Evolutionary conservation across 208 protist genomes (phyloP), one percentile per base, ranked within the genome.

Genomic region (Acanthamoeba royreba): DNA sequence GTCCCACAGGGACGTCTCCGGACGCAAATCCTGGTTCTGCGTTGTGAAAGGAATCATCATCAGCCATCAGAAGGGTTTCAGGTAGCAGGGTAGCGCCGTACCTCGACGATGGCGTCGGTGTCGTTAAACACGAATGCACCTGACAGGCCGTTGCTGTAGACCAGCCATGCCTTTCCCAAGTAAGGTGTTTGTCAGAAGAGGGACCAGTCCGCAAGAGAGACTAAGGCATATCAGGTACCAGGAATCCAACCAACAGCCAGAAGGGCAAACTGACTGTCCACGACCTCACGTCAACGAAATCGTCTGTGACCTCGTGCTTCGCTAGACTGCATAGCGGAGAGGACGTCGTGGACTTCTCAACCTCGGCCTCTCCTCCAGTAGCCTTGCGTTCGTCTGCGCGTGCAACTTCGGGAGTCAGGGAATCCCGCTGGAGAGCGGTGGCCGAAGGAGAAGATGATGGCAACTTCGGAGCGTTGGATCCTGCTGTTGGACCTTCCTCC

Each of bases 141-240:
- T 1, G 49, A 89, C 28, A 89, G 81, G 33, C 47, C 81, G 81
- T 89, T 89, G 33, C 45, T 66, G 52, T 69, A 89, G 38, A 89
- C 81, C 49, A 83, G 72, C 72, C 72, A 83, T 52, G 72, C 72
- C 72, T 83, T n/a, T n/a, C n/a, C n/a, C n/a, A n/a, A n/a, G n/a
- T n/a, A n/a, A n/a, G n/a, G n/a, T n/a, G n/a, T n/a, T n/a, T n/a
- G n/a, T n/a, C n/a, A n/a, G 72, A 43, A 74, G 31, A 81, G 69
- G 9, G 3, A 13, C 17, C 43, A 28, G 40, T 69, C 7, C 9
- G 58, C 22, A n/a, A 46, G 8, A 83, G 42, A 5, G 17, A 28
- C 13, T 1, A 79, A 79, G 58, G 15, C 15, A 53, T 2, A 58
- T 11, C 13, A 58, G n/a, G 33, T 47, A 92, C 61, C 58, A 25